Evolutionary conservation across 371 early-diverging fungal species (phyloP), one percentile per base, ranked within the genome.

Genomic region (Saksenaea oblongispora): DNA sequence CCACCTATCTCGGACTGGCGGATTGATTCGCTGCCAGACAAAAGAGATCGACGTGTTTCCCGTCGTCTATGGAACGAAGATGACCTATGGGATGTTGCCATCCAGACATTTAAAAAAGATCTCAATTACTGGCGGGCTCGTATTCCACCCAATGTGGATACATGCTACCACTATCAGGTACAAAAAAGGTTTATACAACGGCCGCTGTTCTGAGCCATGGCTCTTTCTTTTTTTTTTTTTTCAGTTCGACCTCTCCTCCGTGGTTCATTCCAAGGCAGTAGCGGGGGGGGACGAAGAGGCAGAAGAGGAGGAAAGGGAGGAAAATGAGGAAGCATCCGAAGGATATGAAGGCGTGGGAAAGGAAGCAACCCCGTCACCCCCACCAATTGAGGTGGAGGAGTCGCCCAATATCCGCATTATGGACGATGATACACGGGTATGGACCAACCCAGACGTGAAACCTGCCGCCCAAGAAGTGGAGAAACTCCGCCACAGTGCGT

Each of bases 101-200:
- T 76, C 28, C 27, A 61, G 5, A 56, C 44, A 17, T 76, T 76
- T 13, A 67, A 64, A 17, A 31, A 39, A 9, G 76, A 76, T 51
- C 62, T 76, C 11, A 58, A 68, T 8, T 67, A 64, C 54, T 76
- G 76, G 76, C 63, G 67, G 24, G 34, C 37, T 27, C 62, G 71
- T 34, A 55, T 76, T 17, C 73, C 76, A 15, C 76, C 76, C n/a
- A 73, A 71, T 1, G 66, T 64, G 36, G 58, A 27, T 10, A 61
- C 66, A n/a, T 39, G 57, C 0, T 31, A 61, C 37, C 27, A 41
- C 0, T 66, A 26, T 27, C 58, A 13, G 61, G 61, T 17, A 17
- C 26, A 5, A 54, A 62, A 15, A 56, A 64, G 17, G 51, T 62
- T 15, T 57, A 61, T 17, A 62, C 68, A 70, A 59, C 51, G n/a